A percentile compares a stretch with the other conserved stretches of the same genome.
These are phyloP conservation scores for Epichloe aotearoae DNA, from an alignment of 2,329 filamentous ascomycete species.

Conservation along the genomic window DNA sequence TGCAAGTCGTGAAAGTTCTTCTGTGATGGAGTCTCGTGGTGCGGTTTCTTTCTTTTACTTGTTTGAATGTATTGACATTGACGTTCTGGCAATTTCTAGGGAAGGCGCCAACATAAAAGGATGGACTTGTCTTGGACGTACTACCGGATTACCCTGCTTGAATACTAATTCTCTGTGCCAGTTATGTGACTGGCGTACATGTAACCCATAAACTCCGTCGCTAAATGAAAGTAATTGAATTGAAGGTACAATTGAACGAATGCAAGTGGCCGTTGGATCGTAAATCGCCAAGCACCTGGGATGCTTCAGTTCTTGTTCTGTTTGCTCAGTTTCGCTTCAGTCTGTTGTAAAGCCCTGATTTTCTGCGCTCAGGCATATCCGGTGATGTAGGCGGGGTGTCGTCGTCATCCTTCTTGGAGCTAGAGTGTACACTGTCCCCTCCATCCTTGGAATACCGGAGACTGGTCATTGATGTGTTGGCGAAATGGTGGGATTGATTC, in stretches of 20 bases:
- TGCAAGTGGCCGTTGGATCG: constrained; percentile 8
- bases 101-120: too few species aligned
- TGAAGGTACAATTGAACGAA: neutral
- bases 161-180: too few species aligned
- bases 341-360: constrained; percentile 11
- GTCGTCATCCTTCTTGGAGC: constrained; percentile 14
- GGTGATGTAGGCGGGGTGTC: constrained; percentile 25
- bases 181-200: too few species aligned
- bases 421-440: constrained; percentile 22
- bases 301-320: neutral
- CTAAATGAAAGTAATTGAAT: constrained; percentile 3
- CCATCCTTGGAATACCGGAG: constrained; percentile 24
- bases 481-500: constrained; percentile 11
- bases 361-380: constrained; percentile 16
- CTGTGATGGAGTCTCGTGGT: too few species aligned
- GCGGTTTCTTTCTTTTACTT: too few species aligned
- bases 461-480: constrained; percentile 16
- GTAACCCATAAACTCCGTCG: constrained; percentile 10
- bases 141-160: too few species aligned
- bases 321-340: constrained; percentile 5
- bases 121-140: too few species aligned
- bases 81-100: too few species aligned
- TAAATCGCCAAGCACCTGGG: neutral
- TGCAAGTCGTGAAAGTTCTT: neutral
- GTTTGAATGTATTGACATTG: too few species aligned